Conservation (phyloP, 1,284 basidiomycete genomes). For the Xerocomus amazonicus region DNA sequence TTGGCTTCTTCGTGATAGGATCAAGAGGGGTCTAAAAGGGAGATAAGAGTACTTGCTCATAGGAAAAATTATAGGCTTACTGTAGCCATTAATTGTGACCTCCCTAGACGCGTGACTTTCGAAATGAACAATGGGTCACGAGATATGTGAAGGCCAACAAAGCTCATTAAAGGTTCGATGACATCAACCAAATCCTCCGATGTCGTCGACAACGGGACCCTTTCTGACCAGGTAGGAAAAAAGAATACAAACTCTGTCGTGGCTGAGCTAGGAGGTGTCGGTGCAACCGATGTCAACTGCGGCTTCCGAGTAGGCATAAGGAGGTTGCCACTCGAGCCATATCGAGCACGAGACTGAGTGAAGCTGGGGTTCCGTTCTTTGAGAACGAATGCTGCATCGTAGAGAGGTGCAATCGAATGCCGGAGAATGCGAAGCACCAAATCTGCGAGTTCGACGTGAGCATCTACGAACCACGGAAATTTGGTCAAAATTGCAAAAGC, state of each 20-base stretch:
- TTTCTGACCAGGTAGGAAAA: slow-evolving; percentile 78
- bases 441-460: slow-evolving; percentile 81
- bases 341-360: slow-evolving; percentile 57
- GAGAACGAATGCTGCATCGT: slow-evolving; percentile 49
- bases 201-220: slow-evolving; percentile 62
- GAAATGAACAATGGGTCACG: slow-evolving; percentile 65
- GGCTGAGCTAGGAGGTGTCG: slow-evolving; percentile 71
- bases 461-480: slow-evolving; percentile 84
- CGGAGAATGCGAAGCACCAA: slow-evolving; percentile 74
- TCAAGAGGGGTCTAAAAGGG: slow-evolving; percentile 45
- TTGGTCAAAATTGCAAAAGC: slow-evolving; percentile 77
- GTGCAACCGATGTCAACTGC: slow-evolving; percentile 64
- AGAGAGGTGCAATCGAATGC: slow-evolving; percentile 66
- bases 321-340: slow-evolving; percentile 52
- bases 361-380: slow-evolving; percentile 61
- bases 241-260: slow-evolving; percentile 82
- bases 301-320: slow-evolving; percentile 54
- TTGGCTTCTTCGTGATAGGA: slow-evolving; percentile 51
- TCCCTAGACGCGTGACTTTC: slow-evolving; percentile 59
- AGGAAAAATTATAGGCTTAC: slow-evolving; percentile 38
- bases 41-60: slow-evolving; percentile 14
- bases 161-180: slow-evolving; percentile 71
- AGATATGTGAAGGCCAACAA: slow-evolving; percentile 72
- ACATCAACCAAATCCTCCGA: slow-evolving; percentile 71
- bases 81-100: slow-evolving; percentile 42